A percentile compares a stretch with the other conserved stretches of the same genome.
Conservation (phyloP, 1,139 yeast species). For the Scheffersomyces quercinus region DNA sequence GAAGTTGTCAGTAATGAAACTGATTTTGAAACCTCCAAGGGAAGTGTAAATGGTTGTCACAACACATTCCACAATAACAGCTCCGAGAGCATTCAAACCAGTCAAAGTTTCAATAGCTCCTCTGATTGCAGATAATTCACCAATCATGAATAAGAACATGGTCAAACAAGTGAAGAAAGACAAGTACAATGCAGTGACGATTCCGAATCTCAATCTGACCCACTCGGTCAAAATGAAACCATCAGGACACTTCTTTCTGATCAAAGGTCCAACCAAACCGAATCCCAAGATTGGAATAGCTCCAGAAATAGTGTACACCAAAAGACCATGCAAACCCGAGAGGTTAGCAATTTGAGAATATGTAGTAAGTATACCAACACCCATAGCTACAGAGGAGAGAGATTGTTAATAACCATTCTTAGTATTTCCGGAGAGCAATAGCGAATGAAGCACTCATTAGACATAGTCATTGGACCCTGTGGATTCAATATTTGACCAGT, state of each 20-base stretch:
- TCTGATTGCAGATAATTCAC: constrained; percentile 80
- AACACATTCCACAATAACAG: constrained; percentile 81
- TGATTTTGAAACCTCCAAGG: constrained; percentile 86
- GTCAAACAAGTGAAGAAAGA: constrained; percentile 84
- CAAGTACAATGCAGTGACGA: constrained; percentile 67
- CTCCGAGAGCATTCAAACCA: constrained; percentile 77
- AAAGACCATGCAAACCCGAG: constrained; percentile 83
- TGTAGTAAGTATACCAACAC: constrained; percentile 85
- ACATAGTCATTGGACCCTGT: no score
- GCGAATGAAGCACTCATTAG: no score
- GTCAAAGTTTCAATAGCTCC: constrained; percentile 77
- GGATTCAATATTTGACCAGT: no score
- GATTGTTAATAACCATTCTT: constrained; percentile 12
- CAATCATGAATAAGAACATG: constrained; percentile 83
- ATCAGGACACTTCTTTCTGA: constrained; percentile 77
- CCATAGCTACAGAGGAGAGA: constrained; percentile 58
- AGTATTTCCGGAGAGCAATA: not conserved
- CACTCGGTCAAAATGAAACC: constrained; percentile 96
- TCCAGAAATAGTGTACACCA: constrained; percentile 81
- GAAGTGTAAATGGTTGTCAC: constrained; percentile 87
- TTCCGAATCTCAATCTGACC: constrained; percentile 82
- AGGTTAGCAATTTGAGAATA: constrained; percentile 84
- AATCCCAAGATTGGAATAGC: constrained; percentile 82
- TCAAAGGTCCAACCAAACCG: constrained; percentile 79
- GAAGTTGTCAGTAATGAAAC: constrained; percentile 83